Conservation (phyloP, 306 rosid species). For the Quercus agrifolia region DNA sequence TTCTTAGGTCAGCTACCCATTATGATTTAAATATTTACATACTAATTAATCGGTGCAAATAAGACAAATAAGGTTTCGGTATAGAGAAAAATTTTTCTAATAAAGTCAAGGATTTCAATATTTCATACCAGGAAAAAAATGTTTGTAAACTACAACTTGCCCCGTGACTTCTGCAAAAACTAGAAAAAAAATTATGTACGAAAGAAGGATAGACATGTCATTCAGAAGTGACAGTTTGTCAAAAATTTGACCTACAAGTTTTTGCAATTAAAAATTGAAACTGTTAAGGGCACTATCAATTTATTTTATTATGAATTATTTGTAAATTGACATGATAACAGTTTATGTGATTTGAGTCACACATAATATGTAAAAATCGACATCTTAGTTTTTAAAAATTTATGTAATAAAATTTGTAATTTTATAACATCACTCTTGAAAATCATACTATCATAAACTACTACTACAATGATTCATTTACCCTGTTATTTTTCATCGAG, state of each 20-base stretch:
- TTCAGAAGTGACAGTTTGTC: not conserved
- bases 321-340: too few relatives aligned
- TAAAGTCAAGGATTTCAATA: conserved; percentile 37
- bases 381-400: too few relatives aligned
- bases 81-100: conserved; percentile 4
- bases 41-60: conserved; percentile 31
- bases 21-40: conserved; percentile 21
- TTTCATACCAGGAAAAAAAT: not conserved
- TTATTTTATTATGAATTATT: too few relatives aligned
- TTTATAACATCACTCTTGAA: too few relatives aligned
- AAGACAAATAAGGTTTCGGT: conserved; percentile 29
- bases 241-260: not conserved
- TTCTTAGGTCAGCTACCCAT: conserved; percentile 62
- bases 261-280: too few relatives aligned
- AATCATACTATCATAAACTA: too few relatives aligned
- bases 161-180: conserved; percentile 15
- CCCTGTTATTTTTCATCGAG: too few relatives aligned
- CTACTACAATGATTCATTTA: too few relatives aligned
- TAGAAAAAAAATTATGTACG: not conserved
- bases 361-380: too few relatives aligned
- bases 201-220: not conserved
- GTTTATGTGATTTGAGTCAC: too few relatives aligned
- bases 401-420: too few relatives aligned
- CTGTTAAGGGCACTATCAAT: too few relatives aligned
- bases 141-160: conserved; percentile 33